phyloP scores from a whole-genome alignment of 2,329 filamentous ascomycete species.

The Cryphonectria carpinicola region DNA sequence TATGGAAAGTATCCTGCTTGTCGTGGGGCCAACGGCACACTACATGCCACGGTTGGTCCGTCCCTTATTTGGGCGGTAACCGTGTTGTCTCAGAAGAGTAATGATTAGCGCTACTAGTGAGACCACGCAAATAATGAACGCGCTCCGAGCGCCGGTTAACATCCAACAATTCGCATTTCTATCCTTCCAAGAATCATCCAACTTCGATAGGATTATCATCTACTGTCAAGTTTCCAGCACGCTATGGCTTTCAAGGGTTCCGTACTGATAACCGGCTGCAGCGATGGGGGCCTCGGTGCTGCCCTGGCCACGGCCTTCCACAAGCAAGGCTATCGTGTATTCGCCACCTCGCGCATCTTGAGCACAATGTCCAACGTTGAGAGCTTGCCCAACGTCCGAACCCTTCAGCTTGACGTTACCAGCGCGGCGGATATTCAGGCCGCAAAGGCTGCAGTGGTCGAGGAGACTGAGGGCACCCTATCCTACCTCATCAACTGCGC shows the following conservation, averaged over 20 bases:
- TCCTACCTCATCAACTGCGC: slow-evolving; percentile 40
- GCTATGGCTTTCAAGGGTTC: not conserved
- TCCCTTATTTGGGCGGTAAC: too few relatives aligned
- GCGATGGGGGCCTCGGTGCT: slow-evolving; percentile 45
- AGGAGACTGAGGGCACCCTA: slow-evolving; percentile 42
- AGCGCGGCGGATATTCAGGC: slow-evolving; percentile 32
- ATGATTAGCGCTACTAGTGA: too few relatives aligned
- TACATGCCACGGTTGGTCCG: too few relatives aligned
- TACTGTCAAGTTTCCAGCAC: not conserved
- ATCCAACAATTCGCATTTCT: not conserved
- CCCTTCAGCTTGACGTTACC: slow-evolving; percentile 37
- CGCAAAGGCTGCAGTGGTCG: slow-evolving; percentile 33
- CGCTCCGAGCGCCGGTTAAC: not conserved
- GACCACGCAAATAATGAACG: too few relatives aligned
- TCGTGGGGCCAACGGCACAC: too few relatives aligned
- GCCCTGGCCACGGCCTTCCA: slow-evolving; percentile 46
- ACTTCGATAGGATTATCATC: not conserved
- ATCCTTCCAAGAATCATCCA: not conserved
- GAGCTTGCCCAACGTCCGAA: slow-evolving; percentile 45
- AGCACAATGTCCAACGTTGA: slow-evolving; percentile 39
- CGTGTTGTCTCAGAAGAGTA: too few relatives aligned
- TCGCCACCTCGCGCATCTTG: slow-evolving; percentile 44
- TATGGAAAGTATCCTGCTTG: too few relatives aligned
- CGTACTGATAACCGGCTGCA: slow-evolving; percentile 43
- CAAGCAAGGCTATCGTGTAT: slow-evolving; percentile 41